Evolutionary conservation across 306 rosid species (phyloP).

Genomic region (Vachellia collinsii): DNA sequence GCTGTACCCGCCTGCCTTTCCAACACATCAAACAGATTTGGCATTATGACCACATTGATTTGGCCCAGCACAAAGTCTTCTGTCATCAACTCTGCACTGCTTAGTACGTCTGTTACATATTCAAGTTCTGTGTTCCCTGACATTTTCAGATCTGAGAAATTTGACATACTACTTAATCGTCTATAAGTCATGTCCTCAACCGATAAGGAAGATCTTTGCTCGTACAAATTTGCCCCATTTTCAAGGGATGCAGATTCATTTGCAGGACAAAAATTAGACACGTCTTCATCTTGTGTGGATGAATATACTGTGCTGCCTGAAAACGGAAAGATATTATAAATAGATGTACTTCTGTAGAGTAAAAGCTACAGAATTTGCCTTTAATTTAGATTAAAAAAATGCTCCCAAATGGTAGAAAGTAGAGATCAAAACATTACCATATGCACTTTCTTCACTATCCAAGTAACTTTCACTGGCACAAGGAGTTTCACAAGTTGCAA

Average conservation of each 20-base stretch:
- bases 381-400: neutral
- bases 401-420: constrained; percentile 24
- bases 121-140: constrained; percentile 65
- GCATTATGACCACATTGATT: constrained; percentile 47
- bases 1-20: constrained; percentile 46
- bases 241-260: constrained; percentile 42
- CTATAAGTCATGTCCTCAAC: constrained; percentile 33
- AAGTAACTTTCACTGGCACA: constrained; percentile 49
- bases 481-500: constrained; percentile 34
- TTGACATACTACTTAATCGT: constrained; percentile 30
- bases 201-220: constrained; percentile 47
- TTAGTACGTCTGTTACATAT: constrained; percentile 61
- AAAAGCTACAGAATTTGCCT: neutral
- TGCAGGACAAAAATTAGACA: constrained; percentile 41
- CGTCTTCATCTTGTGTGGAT: constrained; percentile 52
- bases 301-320: constrained; percentile 63
- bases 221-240: constrained; percentile 40
- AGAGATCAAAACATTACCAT: constrained; percentile 52
- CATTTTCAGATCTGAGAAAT: constrained; percentile 37
- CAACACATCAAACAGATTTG: constrained; percentile 60
- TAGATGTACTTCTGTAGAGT: constrained; percentile 11
- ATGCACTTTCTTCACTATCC: constrained; percentile 57
- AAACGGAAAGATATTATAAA: constrained; percentile 26
- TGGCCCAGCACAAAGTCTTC: constrained; percentile 65
- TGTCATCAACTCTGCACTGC: constrained; percentile 52